phyloP scores from a whole-genome alignment of 352 stramenopile species.

The Phytopythium boreale region DNA sequence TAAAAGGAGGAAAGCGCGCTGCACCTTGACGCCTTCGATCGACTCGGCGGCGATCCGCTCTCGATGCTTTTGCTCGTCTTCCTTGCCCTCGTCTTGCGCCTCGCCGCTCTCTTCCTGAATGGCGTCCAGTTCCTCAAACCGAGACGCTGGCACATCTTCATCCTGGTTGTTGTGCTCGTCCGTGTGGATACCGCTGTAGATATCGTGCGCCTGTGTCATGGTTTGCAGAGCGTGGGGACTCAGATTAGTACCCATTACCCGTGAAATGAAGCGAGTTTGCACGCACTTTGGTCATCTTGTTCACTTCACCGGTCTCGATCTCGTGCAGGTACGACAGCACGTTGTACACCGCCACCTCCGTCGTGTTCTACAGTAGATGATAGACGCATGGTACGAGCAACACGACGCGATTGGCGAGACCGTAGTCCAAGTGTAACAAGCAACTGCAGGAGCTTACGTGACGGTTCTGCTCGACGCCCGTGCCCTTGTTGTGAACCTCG shows the following conservation, averaged over 20 bases:
- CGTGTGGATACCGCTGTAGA: conserved; percentile 77
- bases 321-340: conserved; percentile 89
- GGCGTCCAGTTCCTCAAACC: conserved; percentile 30
- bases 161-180: conserved; percentile 16
- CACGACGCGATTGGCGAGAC: too few relatives aligned
- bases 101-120: conserved; percentile 6
- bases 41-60: conserved; percentile 43
- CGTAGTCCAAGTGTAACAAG: too few relatives aligned
- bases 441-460: conserved; percentile 59
- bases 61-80: conserved; percentile 31
- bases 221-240: not conserved
- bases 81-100: conserved; percentile 7
- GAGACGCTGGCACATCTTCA: conserved; percentile 5
- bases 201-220: conserved; percentile 51
- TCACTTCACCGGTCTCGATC: conserved; percentile 84
- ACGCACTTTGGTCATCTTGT: conserved; percentile 85
- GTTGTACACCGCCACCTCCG: conserved; percentile 92
- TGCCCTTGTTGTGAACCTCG: conserved; percentile 92
- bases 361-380: conserved; percentile 77
- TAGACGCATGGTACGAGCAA: not conserved
- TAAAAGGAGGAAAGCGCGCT: not conserved
- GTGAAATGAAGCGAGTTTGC: not conserved
- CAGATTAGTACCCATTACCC: not conserved
- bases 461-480: conserved; percentile 91
- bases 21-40: conserved; percentile 61